phyloP scores from a whole-genome alignment of 2,329 filamentous ascomycete species.

The Leptographium wingfieldii region DNA sequence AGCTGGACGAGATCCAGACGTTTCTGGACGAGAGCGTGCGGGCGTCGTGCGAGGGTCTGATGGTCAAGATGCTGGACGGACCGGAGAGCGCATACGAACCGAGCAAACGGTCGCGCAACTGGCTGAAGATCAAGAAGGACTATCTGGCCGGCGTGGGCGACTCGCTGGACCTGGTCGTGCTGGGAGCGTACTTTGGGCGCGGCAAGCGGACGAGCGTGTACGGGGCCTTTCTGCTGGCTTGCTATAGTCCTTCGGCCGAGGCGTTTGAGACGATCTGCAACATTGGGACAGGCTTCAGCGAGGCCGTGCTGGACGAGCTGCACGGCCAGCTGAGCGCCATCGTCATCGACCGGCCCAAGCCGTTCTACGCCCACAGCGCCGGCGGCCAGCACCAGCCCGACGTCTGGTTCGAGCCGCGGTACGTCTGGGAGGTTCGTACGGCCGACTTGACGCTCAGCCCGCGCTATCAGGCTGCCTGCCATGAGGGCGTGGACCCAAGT shows the following conservation, averaged over 20 bases:
- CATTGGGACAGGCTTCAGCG: conserved; percentile 93
- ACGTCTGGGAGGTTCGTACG: conserved; percentile 96
- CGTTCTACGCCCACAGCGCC: conserved; percentile 79
- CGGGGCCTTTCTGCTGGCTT: conserved; percentile 88
- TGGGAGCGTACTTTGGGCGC: conserved; percentile 87
- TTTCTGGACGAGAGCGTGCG: conserved; percentile 93
- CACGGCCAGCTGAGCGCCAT: conserved; percentile 62
- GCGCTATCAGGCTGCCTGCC: conserved; percentile 79
- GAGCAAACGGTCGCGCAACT: conserved; percentile 90
- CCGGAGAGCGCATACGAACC: conserved; percentile 89
- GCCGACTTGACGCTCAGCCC: conserved; percentile 89
- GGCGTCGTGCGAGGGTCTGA: conserved; percentile 89
- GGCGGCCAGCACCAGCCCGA: conserved; percentile 90
- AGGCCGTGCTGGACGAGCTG: conserved; percentile 82
- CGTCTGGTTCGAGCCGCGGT: conserved; percentile 92
- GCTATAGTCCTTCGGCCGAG: conserved; percentile 71
- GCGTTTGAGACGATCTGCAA: conserved; percentile 95
- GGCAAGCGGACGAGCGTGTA: conserved; percentile 95
- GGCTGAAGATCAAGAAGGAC: conserved; percentile 99
- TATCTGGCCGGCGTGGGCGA: conserved; percentile 90
- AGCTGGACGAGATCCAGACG: conserved; percentile 84
- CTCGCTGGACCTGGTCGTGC: conserved; percentile 88
- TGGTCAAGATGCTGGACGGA: conserved; percentile 99
- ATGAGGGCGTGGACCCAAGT: conserved; percentile 60
- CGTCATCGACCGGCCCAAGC: conserved; percentile 81